phyloP scores from a whole-genome alignment of 176 grass and related monocot genomes.

The Rhynchospora pubera region DNA sequence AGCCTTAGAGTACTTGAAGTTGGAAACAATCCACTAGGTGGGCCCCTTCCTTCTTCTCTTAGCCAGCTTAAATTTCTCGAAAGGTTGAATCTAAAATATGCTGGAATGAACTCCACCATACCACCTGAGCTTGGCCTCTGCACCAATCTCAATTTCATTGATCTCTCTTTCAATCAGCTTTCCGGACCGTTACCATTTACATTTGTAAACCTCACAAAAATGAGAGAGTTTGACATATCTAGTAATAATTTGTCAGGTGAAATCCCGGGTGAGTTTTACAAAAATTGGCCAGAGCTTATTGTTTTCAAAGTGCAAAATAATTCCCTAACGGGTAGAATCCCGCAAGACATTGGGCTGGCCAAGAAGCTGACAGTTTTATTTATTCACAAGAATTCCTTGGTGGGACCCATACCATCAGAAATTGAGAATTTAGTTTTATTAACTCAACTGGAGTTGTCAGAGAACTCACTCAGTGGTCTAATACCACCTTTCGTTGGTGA shows the following conservation, averaged over 20 bases:
- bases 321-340: constrained; percentile 37
- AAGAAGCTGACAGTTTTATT: constrained; percentile 34
- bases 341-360: constrained; percentile 29
- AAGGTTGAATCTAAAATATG: constrained; percentile 32
- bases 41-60: constrained; percentile 43
- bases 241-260: constrained; percentile 54
- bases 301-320: constrained; percentile 59
- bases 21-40: constrained; percentile 37
- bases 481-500: too few species aligned
- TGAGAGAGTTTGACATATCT: constrained; percentile 56
- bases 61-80: constrained; percentile 43
- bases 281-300: constrained; percentile 46
- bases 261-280: constrained; percentile 45
- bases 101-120: constrained; percentile 41
- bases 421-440: constrained; percentile 42
- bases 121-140: constrained; percentile 49
- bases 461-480: too few species aligned
- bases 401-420: constrained; percentile 40
- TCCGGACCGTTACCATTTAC: constrained; percentile 32
- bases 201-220: constrained; percentile 33
- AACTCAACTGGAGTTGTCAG: too few species aligned
- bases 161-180: constrained; percentile 45
- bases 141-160: constrained; percentile 39
- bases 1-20: constrained; percentile 42
- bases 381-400: constrained; percentile 39